A percentile compares a stretch with the other conserved stretches of the same genome.
Evolutionary conservation across 2,329 filamentous ascomycete species (phyloP).

Genomic region (Geoglossum cookeanum): DNA sequence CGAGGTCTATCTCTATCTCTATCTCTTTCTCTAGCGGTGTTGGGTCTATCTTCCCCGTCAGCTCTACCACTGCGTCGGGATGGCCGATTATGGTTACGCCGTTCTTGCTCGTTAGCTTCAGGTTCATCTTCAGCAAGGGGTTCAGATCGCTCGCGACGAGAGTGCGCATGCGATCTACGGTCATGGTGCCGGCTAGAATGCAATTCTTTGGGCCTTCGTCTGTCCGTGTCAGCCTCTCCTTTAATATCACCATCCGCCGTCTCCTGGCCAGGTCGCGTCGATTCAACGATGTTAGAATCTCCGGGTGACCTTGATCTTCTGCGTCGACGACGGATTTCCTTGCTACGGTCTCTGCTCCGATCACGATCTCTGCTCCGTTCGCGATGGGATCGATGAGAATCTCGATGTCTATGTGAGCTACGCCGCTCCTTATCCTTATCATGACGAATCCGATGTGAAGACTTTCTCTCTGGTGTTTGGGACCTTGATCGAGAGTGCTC

Average conservation of each 20-base stretch:
- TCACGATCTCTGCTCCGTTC: conserved; percentile 5
- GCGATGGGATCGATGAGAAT: conserved; percentile 2
- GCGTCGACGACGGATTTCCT: background rate
- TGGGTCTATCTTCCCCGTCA: background rate
- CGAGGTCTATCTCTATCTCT: background rate
- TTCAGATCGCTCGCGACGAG: background rate
- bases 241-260: background rate
- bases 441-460: background rate
- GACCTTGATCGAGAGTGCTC: conserved; percentile 2
- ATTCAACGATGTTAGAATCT: background rate
- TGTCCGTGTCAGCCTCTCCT: background rate
- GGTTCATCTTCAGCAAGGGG: background rate
- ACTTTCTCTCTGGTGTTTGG: background rate
- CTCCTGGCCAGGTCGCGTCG: background rate
- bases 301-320: background rate
- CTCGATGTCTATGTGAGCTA: conserved; percentile 2
- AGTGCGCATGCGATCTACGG: background rate
- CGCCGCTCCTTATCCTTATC: background rate
- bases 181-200: background rate
- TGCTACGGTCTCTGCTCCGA: conserved; percentile 1
- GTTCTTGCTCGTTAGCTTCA: background rate
- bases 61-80: background rate
- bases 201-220: background rate
- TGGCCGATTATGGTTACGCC: background rate
- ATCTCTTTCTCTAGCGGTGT: background rate